Base-by-base conservation (phyloP, 2,329 filamentous ascomycete genomes). In the Beauveria brongniartii region DNA sequence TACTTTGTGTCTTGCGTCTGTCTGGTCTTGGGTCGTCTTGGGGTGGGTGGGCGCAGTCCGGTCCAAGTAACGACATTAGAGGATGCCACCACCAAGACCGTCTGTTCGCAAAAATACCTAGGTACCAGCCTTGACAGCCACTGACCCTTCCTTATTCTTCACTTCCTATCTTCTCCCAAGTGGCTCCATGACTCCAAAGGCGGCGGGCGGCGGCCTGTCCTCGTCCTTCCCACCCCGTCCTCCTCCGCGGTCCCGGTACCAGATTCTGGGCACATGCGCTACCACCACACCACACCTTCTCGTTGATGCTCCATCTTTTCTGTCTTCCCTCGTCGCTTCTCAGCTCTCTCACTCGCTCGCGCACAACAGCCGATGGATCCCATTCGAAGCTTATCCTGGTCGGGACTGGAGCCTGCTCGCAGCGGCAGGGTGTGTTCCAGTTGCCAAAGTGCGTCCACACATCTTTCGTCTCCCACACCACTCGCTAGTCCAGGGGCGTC, bases 401-500 rank as follows among this genome's bases (percentile, higher is more conserved):
- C 44, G 43, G 55, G 43, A 48, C 55, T 57, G 53, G 53, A 46
- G 24, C 40, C 53, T 44, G 14, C 20, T 40, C 40, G 9, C 48
- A 57, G 55, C 44, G 55, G 55, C 55, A 57, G 46, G 44, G 55
- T 8, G 55, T 55, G 50, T 37, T 14, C 34, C 5, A 37, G 34
- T 37, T 34, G 30, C 12, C 34, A 37, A 16, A 47, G 8, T n/a
- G 26, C 28, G 26, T 37, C 43, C 55, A 28, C 55, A 22, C 41
- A 14, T 26, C 44, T 34, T 26, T n/a, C 16, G 14, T 53, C 51
- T 54, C 48, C 28, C 18, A 28, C 28, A 34, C 28, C 28, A 52
- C 46, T 22, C 20, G 30, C 34, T 58, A 58, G 55, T 41, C 55
- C 55, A 58, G 55, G 55, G 55, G 55, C 46, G 55, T 58, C 55